Conservation (phyloP, 2,329 filamentous ascomycete genomes). For the Aspergillus fumigatiaffinis region DNA sequence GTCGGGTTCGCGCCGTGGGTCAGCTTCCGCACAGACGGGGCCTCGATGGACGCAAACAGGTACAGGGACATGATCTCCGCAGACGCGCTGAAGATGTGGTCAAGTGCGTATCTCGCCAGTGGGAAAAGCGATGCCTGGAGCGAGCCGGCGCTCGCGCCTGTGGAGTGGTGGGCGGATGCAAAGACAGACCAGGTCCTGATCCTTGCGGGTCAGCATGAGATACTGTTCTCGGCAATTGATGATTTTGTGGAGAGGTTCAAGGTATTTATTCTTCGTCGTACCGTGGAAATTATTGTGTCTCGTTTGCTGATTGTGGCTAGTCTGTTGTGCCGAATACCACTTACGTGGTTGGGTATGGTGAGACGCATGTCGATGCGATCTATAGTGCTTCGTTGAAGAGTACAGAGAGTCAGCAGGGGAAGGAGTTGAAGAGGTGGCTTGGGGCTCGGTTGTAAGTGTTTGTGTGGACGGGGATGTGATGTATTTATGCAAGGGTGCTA, state of each 20-base stretch:
- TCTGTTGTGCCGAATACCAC: constrained; percentile 26
- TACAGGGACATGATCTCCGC: constrained; percentile 48
- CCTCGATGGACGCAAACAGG: constrained; percentile 42
- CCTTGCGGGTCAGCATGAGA: constrained; percentile 51
- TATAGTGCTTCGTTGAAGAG: constrained; percentile 18
- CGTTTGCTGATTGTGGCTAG: constrained; percentile 10
- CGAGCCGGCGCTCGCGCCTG: constrained; percentile 46
- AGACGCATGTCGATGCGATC: constrained; percentile 29
- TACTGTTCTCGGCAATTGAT: constrained; percentile 42
- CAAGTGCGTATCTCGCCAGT: constrained; percentile 43
- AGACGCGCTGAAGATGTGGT: constrained; percentile 40
- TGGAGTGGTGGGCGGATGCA: constrained; percentile 51
- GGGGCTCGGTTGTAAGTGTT: constrained; percentile 20
- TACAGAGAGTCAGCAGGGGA: constrained; percentile 23
- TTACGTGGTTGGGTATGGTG: constrained; percentile 24
- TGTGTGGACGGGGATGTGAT: not conserved
- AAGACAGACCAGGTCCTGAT: constrained; percentile 49
- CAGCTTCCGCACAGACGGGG: constrained; percentile 42
- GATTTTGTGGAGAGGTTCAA: constrained; percentile 30
- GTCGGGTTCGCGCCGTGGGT: constrained; percentile 57
- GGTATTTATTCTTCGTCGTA: constrained; percentile 15
- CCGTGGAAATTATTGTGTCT: not conserved
- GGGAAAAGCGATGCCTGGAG: constrained; percentile 46
- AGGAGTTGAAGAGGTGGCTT: constrained; percentile 27
- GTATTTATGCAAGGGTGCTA: not conserved